phyloP scores from a whole-genome alignment of 352 stramenopile species.

The Pythium brachiatum region DNA sequence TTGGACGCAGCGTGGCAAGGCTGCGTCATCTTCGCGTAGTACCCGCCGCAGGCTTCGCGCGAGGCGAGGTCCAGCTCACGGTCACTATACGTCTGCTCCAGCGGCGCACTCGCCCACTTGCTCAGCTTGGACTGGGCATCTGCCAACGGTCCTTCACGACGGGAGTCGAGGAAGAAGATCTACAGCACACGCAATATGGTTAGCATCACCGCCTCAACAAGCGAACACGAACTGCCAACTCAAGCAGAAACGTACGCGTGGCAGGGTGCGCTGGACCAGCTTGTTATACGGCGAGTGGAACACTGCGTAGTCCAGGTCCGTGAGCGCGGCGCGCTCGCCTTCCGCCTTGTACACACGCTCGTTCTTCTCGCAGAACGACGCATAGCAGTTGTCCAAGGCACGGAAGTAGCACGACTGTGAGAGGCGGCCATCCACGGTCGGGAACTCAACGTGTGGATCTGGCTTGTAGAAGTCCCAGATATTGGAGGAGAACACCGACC shows the following conservation, averaged over 20 bases:
- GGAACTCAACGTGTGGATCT: constrained; percentile 90
- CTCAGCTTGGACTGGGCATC: constrained; percentile 38
- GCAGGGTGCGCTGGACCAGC: constrained; percentile 96
- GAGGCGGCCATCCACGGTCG: constrained; percentile 92
- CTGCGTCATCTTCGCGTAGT: constrained; percentile 77
- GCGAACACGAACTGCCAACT: too few species aligned
- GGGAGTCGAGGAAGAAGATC: constrained; percentile 61
- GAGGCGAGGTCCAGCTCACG: constrained; percentile 86
- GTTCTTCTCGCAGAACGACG: constrained; percentile 87
- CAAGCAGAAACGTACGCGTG: constrained; percentile 67
- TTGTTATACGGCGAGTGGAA: constrained; percentile 99
- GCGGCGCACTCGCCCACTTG: constrained; percentile 72
- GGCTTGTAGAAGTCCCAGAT: constrained; percentile 99
- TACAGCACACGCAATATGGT: constrained; percentile 9
- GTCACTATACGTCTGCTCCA: constrained; percentile 93
- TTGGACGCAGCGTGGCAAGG: constrained; percentile 88
- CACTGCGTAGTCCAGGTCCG: constrained; percentile 89
- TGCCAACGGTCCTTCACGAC: constrained; percentile 28
- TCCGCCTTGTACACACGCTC: constrained; percentile 19
- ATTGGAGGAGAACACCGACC: constrained; percentile 90
- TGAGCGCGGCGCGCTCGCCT: constrained; percentile 46
- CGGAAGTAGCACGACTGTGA: constrained; percentile 95
- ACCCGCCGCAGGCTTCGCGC: constrained; percentile 70
- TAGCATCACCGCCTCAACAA: not conserved
- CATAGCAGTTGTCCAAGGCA: constrained; percentile 95